A percentile compares a stretch with the other conserved stretches of the same genome.
Conservation (phyloP, 2,329 filamentous ascomycete genomes). For the Diaporthe destruens region DNA sequence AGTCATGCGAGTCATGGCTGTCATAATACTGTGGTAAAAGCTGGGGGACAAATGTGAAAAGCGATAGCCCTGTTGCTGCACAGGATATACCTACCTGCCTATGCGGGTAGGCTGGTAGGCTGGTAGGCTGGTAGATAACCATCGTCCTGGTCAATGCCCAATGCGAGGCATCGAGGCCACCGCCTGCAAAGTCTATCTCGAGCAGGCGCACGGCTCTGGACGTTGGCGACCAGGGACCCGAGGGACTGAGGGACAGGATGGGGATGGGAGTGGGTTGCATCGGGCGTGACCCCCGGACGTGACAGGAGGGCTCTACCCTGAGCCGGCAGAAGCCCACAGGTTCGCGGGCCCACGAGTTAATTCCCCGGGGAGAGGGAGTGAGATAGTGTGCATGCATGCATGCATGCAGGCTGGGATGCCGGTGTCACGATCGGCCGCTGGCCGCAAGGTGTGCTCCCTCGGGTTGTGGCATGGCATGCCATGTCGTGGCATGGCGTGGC, state of each 20-base stretch:
- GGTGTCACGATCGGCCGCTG: conserved; percentile 14
- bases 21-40: conserved; percentile 19
- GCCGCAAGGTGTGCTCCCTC: background rate
- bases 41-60: conserved; percentile 26
- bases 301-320: conserved; percentile 29
- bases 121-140: background rate
- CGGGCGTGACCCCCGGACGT: conserved; percentile 29
- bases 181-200: background rate
- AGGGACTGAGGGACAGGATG: conserved; percentile 2
- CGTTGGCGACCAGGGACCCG: background rate
- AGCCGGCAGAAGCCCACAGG: conserved; percentile 31
- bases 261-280: conserved; percentile 12
- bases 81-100: background rate
- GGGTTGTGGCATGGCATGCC: conserved; percentile 4
- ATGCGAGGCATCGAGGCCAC: background rate
- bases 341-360: conserved; percentile 27
- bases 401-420: conserved; percentile 15
- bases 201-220: conserved; percentile 8
- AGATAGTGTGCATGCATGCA: background rate
- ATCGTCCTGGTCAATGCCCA: background rate
- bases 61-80: conserved; percentile 21
- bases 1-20: conserved; percentile 31
- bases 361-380: conserved; percentile 13
- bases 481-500: background rate
- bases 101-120: background rate